Evolutionary conservation across 768 basidiomycete species (phyloP).

Genomic region (Boletus speciosus): DNA sequence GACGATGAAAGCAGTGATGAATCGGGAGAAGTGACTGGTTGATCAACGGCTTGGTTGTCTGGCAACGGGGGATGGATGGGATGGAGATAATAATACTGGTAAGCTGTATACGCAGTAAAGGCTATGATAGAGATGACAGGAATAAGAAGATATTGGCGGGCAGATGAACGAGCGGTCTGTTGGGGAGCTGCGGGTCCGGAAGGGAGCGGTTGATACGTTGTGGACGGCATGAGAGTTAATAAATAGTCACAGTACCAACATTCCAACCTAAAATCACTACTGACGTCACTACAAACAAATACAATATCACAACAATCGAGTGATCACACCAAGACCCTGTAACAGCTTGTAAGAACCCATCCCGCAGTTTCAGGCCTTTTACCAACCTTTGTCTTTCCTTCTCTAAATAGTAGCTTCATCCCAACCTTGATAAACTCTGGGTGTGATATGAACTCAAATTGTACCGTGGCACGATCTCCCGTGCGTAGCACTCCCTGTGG

Average conservation of each 20-base stretch:
- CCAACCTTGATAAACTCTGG: conserved; percentile 92
- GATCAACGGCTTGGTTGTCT: conserved; percentile 14
- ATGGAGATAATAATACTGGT: conserved; percentile 35
- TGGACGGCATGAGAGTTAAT: conserved; percentile 22
- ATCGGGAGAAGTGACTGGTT: conserved; percentile 8
- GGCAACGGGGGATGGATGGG: conserved; percentile 2
- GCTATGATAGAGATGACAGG: conserved; percentile 35
- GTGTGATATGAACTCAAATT: conserved; percentile 90
- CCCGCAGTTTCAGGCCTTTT: background rate
- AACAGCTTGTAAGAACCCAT: conserved; percentile 7
- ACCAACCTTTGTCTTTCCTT: conserved; percentile 90
- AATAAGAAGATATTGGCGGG: conserved; percentile 35
- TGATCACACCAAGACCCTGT: conserved; percentile 77
- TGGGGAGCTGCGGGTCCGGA: conserved; percentile 16
- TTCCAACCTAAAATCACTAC: conserved; percentile 13
- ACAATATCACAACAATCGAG: conserved; percentile 49
- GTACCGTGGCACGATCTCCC: conserved; percentile 91
- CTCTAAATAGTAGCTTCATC: conserved; percentile 89
- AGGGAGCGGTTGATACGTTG: conserved; percentile 17
- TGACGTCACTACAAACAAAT: conserved; percentile 17
- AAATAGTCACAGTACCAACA: conserved; percentile 8
- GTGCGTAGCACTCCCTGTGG: conserved; percentile 87
- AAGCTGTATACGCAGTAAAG: conserved; percentile 42
- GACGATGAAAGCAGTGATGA: conserved; percentile 5
- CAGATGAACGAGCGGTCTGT: conserved; percentile 24